A percentile compares a stretch with the other conserved stretches of the same genome.
phyloP scores from a whole-genome alignment of 2,329 filamentous ascomycete species.

The Ceratocystis destructans region DNA sequence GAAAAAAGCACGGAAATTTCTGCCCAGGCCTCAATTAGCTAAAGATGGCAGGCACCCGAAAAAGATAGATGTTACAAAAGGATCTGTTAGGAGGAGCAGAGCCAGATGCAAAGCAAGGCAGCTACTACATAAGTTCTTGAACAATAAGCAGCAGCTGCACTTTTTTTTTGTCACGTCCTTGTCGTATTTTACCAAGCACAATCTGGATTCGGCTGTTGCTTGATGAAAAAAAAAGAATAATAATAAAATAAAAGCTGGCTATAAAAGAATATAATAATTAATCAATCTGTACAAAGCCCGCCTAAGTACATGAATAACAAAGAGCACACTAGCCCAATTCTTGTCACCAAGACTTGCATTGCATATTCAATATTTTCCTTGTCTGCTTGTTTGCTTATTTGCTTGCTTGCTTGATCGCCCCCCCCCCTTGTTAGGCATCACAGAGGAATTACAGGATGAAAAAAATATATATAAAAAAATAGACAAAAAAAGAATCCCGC shows the following conservation, averaged over 20 bases:
- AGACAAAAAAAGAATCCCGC: not conserved
- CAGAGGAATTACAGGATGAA: not conserved
- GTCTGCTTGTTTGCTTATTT: not conserved
- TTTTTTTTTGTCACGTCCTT: not conserved
- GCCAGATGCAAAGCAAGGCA: slow-evolving; percentile 5
- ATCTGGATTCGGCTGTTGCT: slow-evolving; percentile 1
- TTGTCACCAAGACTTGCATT: not conserved
- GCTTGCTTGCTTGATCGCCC: not conserved
- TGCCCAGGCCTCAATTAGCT: not conserved
- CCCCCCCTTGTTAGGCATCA: not conserved
- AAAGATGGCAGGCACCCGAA: not conserved
- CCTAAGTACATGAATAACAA: not conserved
- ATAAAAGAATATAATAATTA: not conserved
- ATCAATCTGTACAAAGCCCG: not conserved
- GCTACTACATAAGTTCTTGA: not conserved
- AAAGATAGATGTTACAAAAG: slow-evolving; percentile 4
- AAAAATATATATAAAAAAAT: not conserved
- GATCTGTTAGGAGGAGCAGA: not conserved
- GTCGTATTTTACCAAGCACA: not conserved
- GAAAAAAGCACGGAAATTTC: not conserved
- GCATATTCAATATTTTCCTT: not conserved
- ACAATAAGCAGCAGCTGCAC: slow-evolving; percentile 1
- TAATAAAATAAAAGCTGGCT: not conserved
- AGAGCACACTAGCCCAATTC: not conserved
- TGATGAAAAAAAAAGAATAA: not conserved